Percentiles rank a stretch among this genome's conserved stretches.
Conservation (phyloP, 352 stramenopile species). For the Pythium aquatile region DNA sequence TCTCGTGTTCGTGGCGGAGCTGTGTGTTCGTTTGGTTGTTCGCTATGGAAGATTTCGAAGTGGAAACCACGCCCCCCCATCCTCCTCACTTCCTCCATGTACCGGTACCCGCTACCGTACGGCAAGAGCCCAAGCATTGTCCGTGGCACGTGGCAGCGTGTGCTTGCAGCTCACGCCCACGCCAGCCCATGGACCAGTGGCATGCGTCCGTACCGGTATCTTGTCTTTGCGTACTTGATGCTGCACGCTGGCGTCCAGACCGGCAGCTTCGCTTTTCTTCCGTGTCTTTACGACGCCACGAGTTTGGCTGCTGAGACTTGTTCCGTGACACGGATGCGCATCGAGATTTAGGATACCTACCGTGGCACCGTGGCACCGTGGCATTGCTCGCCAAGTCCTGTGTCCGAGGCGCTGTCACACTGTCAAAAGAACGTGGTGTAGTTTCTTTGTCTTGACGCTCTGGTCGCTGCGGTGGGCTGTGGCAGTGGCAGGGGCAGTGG, state of each 20-base stretch:
- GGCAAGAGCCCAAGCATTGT: background rate
- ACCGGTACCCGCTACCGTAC: no score
- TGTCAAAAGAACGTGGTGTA: no score
- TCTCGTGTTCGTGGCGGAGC: background rate
- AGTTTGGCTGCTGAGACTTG: background rate
- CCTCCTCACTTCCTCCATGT: background rate
- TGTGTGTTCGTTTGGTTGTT: background rate
- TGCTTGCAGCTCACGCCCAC: background rate
- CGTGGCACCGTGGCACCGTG: background rate
- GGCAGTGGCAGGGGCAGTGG: no score
- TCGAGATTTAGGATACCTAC: background rate
- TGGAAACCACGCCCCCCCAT: background rate
- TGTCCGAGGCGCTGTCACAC: no score
- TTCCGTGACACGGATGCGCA: background rate
- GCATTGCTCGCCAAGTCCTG: no score
- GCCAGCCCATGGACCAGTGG: background rate
- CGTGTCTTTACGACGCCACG: background rate
- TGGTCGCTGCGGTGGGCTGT: no score
- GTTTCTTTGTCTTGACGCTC: no score
- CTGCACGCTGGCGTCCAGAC: background rate
- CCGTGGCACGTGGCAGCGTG: background rate
- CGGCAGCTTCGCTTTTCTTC: background rate
- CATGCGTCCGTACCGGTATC: background rate
- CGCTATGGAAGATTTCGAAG: constrained; percentile 5
- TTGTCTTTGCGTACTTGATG: background rate